Evolutionary conservation across 2,329 filamentous ascomycete genomes (phyloP), one percentile per base, ranked within the genome.

Genomic region (Massarina eburnea): DNA sequence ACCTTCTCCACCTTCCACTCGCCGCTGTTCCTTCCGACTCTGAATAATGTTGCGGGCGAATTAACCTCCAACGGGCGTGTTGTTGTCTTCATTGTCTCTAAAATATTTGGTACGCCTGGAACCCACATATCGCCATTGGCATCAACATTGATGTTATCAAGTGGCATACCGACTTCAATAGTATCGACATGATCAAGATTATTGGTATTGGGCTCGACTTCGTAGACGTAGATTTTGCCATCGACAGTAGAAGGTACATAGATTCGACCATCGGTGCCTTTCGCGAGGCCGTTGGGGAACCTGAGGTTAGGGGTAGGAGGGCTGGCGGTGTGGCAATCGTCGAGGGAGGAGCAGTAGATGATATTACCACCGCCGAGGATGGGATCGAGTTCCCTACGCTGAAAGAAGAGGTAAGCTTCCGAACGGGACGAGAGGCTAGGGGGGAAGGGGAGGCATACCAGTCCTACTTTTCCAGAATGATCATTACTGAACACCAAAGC

Each of bases 311-410:
- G n/a, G 14, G 49, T 55, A 30, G 51, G 51, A 4, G 39, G 41
- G 15, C 52, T 52, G 2, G 57, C 55, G 3, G 45, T 4, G 21
- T 61, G 51, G 36, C 63, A 67, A 1, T 48, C 34, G 1, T 57
- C 57, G 0, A 44, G 29, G 12, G 41, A 29, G 2, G 50, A 34
- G 46, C 63, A 67, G 43, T 59, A 61, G 3, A 54, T 58, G 0
- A 67, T 49, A 19, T 57, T 63, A 10, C 61, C 63, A 3, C 63
- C 63, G 10, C 63, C 62, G 15, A 66, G 48, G 20, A 64, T 30
- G 19, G 45, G 45, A 32, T 66, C 62, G 2, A 67, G 48, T 24
- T 50, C 19, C 9, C 39, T 55, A 10, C 57, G 55, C 52, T 58
- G 26, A 0, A 4, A 5, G 2, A 0, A 20, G n/a, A n/a, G n/a